Evolutionary conservation across 1,284 basidiomycete genomes (phyloP), one percentile per base, ranked within the genome.

Genomic region (Pterulicium gracile): DNA sequence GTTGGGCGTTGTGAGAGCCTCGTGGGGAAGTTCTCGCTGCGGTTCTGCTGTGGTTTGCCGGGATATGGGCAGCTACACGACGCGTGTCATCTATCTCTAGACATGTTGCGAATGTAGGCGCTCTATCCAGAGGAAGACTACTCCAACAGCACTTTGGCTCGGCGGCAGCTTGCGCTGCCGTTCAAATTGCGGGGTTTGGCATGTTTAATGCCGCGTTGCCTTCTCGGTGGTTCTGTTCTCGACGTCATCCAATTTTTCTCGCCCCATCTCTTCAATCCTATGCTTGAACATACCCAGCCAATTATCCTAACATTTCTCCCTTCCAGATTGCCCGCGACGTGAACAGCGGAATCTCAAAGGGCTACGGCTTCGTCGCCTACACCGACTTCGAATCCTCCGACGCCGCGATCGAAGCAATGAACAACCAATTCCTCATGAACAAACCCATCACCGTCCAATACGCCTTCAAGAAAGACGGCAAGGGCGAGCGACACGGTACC

Each of bases 391-490:
- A 98, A 60, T 81, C 94, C 3, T 90, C 94, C 15, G 96, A 98
- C 63, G 89, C 90, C 14, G 95, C 96, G 3, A 80, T 96, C 50
- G 94, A 98, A 64, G 80, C 91, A 17, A 94, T 98, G 90, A 95
- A 97, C 58, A 81, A 82, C 42, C 95, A 98, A 59, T 97, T 92
- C 77, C 73, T 98, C 42, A 93, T 95, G 82, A 98, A 98, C 72
- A 96, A 96, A 65, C 87, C 93, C 49, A 89, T 98, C 60, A 84
- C 84, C 14, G 93, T 97, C 13, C 91, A 95, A 62, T 98, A 96
- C 61, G 95, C 95, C 3, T 95, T 97, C 76, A 98, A 98, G 66
- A 98, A 98, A 69, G 96, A 98, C 57, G 91, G 90, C 47, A 97
- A 98, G 63, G 93, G 94, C 50, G 95, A 98, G 64, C 79, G 94